Percentiles rank a stretch among this genome's conserved stretches.
These are phyloP conservation scores for Metschnikowia arizonensis DNA, from an alignment of 805 yeast species.

Conservation along the genomic window DNA sequence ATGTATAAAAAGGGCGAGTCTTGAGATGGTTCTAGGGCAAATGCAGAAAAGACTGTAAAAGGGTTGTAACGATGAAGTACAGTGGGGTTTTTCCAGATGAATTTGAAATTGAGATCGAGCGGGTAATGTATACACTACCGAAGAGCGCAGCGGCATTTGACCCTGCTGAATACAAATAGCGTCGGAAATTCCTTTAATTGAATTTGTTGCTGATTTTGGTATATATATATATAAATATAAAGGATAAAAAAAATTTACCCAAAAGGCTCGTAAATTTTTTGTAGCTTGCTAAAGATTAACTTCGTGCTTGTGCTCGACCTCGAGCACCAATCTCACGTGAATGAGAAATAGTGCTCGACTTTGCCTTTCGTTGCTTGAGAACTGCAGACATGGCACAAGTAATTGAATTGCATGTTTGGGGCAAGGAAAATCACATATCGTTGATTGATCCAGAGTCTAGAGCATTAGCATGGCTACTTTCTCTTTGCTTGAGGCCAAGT, in stretches of 20 bases:
- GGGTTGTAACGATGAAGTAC: neutral
- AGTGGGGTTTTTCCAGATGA: constrained; percentile 1
- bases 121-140: constrained; percentile 3
- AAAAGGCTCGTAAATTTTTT: neutral
- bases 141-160: neutral
- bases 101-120: constrained; percentile 1
- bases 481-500: constrained; percentile 17
- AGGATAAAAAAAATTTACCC: neutral
- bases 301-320: neutral
- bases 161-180: neutral
- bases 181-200: neutral
- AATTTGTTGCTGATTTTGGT: neutral
- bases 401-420: constrained; percentile 52
- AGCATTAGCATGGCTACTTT: constrained; percentile 44
- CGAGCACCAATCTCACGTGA: neutral
- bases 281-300: neutral
- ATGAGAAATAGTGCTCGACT: neutral
- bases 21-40: neutral
- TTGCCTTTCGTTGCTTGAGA: neutral
- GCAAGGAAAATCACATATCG: constrained; percentile 36
- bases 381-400: neutral
- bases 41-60: neutral
- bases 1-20: neutral
- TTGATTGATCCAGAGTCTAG: constrained; percentile 49
- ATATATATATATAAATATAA: neutral